phyloP scores from a whole-genome alignment of 75 land plant species.

The Selaginella tamariscina region DNA sequence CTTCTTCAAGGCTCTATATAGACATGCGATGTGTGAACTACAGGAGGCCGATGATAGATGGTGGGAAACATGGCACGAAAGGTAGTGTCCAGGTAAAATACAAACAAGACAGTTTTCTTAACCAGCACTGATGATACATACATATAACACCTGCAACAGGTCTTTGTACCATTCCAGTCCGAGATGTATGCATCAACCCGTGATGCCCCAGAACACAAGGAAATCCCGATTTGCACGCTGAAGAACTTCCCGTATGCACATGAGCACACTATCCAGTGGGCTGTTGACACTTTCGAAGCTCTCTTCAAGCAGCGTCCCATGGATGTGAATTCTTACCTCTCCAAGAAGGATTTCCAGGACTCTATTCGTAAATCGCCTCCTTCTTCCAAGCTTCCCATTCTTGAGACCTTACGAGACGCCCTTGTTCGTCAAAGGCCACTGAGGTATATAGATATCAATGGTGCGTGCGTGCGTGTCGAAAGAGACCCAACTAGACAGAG shows the following conservation, averaged over 20 bases:
- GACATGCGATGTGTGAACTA: conserved; percentile 40
- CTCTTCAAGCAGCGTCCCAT: conserved; percentile 40
- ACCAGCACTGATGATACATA: too few species aligned
- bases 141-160: too few species aligned
- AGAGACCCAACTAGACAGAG: too few species aligned
- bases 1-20: conserved; percentile 36
- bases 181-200: conserved; percentile 49
- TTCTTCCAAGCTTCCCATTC: conserved; percentile 30
- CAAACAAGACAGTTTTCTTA: too few species aligned
- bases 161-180: conserved; percentile 41
- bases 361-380: conserved; percentile 29
- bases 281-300: conserved; percentile 40
- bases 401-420: conserved; percentile 39
- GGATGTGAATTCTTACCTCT: conserved; percentile 44
- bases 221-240: conserved; percentile 39
- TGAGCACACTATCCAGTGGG: conserved; percentile 43
- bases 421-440: conserved; percentile 37
- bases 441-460: conserved; percentile 23
- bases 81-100: conserved; percentile 40
- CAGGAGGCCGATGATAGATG: conserved; percentile 42
- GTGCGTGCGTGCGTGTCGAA: too few species aligned
- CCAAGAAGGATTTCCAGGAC: conserved; percentile 40
- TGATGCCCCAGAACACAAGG: conserved; percentile 48
- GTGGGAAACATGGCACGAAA: conserved; percentile 50
- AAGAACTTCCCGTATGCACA: conserved; percentile 42